Conservation (phyloP, 2,329 filamentous ascomycete species). For the Pseudogymnoascus sp. region DNA sequence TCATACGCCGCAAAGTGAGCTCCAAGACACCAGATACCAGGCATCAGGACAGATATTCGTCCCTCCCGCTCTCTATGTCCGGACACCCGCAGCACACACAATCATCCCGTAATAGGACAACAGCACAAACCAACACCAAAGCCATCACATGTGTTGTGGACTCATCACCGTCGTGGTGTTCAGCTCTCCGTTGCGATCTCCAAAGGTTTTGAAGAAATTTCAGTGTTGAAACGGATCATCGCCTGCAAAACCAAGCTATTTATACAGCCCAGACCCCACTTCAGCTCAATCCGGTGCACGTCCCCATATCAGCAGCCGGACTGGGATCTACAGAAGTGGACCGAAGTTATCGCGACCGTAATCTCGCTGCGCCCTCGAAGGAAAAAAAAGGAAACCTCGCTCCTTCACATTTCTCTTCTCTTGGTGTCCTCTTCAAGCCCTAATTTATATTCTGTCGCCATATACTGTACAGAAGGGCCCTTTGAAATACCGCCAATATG, state of each 20-base stretch:
- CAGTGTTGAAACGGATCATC: slow-evolving; percentile 5
- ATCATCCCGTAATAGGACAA: not conserved
- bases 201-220: not conserved
- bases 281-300: slow-evolving; percentile 8
- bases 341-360: slow-evolving; percentile 2
- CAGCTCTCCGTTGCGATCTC: not conserved
- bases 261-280: not conserved
- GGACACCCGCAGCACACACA: not conserved
- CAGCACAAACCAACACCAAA: not conserved
- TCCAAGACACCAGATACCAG: not conserved
- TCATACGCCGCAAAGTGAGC: not conserved
- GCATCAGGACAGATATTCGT: slow-evolving; percentile 6
- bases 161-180: not conserved
- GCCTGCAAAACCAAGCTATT: not conserved
- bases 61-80: not conserved
- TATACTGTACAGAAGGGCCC: not conserved
- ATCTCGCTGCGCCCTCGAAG: slow-evolving; percentile 9
- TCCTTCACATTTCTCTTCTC: not conserved
- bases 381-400: not conserved
- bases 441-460: not conserved
- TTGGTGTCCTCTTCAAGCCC: not conserved
- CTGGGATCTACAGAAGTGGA: slow-evolving; percentile 2
- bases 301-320: not conserved
- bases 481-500: slow-evolving; percentile 23
- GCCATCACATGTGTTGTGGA: not conserved